Evolutionary conservation across 1,284 basidiomycete species (phyloP).

Genomic region (Ceratobasidium sp.): DNA sequence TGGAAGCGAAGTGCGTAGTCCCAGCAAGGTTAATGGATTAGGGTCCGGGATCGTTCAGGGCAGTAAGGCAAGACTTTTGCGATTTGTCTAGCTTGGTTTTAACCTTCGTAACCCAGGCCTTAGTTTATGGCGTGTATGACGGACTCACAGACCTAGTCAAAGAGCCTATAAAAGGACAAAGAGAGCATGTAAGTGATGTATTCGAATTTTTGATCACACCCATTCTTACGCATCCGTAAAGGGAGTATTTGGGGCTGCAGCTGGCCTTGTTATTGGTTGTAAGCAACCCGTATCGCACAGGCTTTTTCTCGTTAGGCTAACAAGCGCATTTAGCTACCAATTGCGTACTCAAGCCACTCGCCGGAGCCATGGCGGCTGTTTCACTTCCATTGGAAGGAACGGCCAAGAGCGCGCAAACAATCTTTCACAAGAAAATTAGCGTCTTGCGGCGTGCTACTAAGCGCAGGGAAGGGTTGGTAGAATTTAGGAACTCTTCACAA

Average conservation of each 20-base stretch:
- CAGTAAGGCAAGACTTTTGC: constrained; percentile 61
- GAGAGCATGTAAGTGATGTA: not conserved
- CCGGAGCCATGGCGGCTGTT: constrained; percentile 62
- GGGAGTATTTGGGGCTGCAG: constrained; percentile 63
- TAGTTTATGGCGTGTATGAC: constrained; percentile 62
- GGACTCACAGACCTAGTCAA: constrained; percentile 66
- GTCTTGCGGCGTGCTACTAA: constrained; percentile 57
- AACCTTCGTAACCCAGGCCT: constrained; percentile 49
- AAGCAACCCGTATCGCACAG: constrained; percentile 50
- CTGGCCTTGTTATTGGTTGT: constrained; percentile 64
- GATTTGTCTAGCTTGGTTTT: constrained; percentile 58
- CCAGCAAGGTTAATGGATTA: constrained; percentile 62
- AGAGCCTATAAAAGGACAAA: constrained; percentile 62
- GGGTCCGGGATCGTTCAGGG: constrained; percentile 64
- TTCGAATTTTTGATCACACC: too few relatives aligned
- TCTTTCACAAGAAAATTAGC: constrained; percentile 53
- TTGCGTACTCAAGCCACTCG: not conserved
- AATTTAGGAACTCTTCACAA: constrained; percentile 56
- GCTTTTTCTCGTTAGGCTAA: not conserved
- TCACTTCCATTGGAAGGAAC: constrained; percentile 62
- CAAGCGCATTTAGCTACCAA: not conserved
- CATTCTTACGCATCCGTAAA: not conserved
- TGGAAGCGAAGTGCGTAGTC: constrained; percentile 61
- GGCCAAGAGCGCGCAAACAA: constrained; percentile 58
- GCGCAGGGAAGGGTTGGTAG: constrained; percentile 59